A percentile compares a stretch with the other conserved stretches of the same genome.
Evolutionary conservation across 2,329 filamentous ascomycete species (phyloP).

Genomic region (Macrophomina tecta): DNA sequence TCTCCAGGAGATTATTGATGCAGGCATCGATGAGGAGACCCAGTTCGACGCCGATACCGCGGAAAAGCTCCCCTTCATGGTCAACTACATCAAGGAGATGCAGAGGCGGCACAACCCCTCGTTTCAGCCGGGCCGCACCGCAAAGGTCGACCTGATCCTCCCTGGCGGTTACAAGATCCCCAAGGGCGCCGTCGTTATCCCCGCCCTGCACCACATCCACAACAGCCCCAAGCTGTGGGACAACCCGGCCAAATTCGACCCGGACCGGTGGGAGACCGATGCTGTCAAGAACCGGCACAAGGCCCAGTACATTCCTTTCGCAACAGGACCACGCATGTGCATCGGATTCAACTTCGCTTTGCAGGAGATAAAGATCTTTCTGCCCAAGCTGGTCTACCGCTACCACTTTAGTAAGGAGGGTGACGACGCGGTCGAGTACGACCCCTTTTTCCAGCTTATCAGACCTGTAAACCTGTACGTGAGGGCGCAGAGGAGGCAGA

Average conservation of each 20-base stretch:
- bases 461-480: constrained; percentile 63
- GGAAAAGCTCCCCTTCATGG: constrained; percentile 56
- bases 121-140: constrained; percentile 65
- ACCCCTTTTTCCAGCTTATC: constrained; percentile 65
- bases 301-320: constrained; percentile 65
- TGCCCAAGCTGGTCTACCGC: constrained; percentile 64
- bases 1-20: constrained; percentile 61
- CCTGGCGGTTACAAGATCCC: constrained; percentile 65
- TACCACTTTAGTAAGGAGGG: constrained; percentile 63
- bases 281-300: constrained; percentile 57
- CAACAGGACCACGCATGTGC: constrained; percentile 62
- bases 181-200: constrained; percentile 59
- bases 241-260: constrained; percentile 63
- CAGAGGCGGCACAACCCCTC: constrained; percentile 66
- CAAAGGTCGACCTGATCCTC: constrained; percentile 62
- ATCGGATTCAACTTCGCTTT: constrained; percentile 71
- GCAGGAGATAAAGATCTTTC: constrained; percentile 64
- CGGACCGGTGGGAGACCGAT: constrained; percentile 64
- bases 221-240: constrained; percentile 64
- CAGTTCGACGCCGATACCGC: constrained; percentile 45
- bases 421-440: constrained; percentile 61
- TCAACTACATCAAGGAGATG: constrained; percentile 66
- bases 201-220: constrained; percentile 54
- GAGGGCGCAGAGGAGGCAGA: constrained; percentile 54
- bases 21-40: constrained; percentile 42